phyloP scores from a whole-genome alignment of 1,284 basidiomycete genomes.

The Porodaedalea pini region DNA sequence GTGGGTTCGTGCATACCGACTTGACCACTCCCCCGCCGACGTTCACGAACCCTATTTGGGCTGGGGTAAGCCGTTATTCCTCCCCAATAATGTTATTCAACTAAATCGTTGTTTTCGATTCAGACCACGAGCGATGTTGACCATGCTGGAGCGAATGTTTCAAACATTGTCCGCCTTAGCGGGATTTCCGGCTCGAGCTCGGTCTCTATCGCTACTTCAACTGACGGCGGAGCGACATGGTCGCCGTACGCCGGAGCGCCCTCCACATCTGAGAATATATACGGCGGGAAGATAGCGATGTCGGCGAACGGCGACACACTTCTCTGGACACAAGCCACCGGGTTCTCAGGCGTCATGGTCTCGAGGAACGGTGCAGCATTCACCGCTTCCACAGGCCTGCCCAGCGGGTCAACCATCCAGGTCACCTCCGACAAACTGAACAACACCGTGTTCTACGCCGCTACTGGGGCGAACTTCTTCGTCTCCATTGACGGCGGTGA shows the following conservation, averaged over 20 bases:
- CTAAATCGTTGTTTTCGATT: background rate
- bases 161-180: slow-evolving; percentile 25
- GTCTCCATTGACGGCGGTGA: slow-evolving; percentile 24
- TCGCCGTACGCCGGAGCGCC: slow-evolving; percentile 23
- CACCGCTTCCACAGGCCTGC: slow-evolving; percentile 24
- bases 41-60: slow-evolving; percentile 23
- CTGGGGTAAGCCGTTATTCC: slow-evolving; percentile 10
- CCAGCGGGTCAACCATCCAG: slow-evolving; percentile 14
- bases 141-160: slow-evolving; percentile 26
- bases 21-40: slow-evolving; percentile 23
- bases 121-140: slow-evolving; percentile 19
- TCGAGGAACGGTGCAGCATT: slow-evolving; percentile 24
- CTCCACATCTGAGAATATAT: slow-evolving; percentile 14
- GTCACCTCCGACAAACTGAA: slow-evolving; percentile 28
- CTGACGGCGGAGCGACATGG: slow-evolving; percentile 25
- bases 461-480: slow-evolving; percentile 25
- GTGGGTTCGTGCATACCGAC: slow-evolving; percentile 26
- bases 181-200: slow-evolving; percentile 12
- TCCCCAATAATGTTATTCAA: background rate
- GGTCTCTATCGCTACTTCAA: slow-evolving; percentile 25
- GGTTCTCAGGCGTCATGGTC: slow-evolving; percentile 23
- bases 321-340: slow-evolving; percentile 23
- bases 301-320: slow-evolving; percentile 25
- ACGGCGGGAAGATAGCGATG: slow-evolving; percentile 26
- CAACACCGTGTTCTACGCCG: slow-evolving; percentile 25